Conservation (phyloP, 2,329 filamentous ascomycete genomes). For the Hypocrella siamensis region DNA sequence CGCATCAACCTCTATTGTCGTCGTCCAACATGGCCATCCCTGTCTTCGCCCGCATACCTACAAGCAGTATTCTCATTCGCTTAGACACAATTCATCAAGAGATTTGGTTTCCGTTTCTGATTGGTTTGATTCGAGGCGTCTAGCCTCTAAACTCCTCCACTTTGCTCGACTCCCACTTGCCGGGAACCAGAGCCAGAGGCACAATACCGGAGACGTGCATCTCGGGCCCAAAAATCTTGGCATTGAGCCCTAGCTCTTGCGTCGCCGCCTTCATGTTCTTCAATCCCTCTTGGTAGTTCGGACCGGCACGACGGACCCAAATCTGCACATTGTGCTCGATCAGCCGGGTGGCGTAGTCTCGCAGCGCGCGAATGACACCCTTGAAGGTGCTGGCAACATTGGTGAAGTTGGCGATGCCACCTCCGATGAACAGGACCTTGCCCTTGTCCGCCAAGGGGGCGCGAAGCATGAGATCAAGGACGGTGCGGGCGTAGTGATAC, state of each 20-base stretch:
- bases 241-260: slow-evolving; percentile 71
- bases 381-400: slow-evolving; percentile 99
- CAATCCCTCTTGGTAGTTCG: slow-evolving; percentile 99
- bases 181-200: slow-evolving; percentile 65
- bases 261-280: slow-evolving; percentile 99
- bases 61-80: too few relatives aligned
- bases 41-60: too few relatives aligned
- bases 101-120: not conserved
- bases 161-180: slow-evolving; percentile 46
- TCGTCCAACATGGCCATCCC: too few relatives aligned
- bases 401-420: slow-evolving; percentile 99
- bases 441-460: slow-evolving; percentile 72
- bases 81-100: too few relatives aligned
- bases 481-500: slow-evolving; percentile 95
- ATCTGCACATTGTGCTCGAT: slow-evolving; percentile 96
- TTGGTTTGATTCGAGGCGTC: slow-evolving; percentile 5
- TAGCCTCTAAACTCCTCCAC: slow-evolving; percentile 46
- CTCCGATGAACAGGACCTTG: slow-evolving; percentile 98
- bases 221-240: slow-evolving; percentile 52
- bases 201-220: slow-evolving; percentile 98
- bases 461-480: slow-evolving; percentile 93
- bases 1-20: too few relatives aligned
- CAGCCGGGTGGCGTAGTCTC: slow-evolving; percentile 73
- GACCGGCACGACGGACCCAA: slow-evolving; percentile 76
- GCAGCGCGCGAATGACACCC: slow-evolving; percentile 92